Percentiles rank a stretch among this genome's conserved stretches.
Conservation (phyloP, 2,329 filamentous ascomycete genomes). For the Neopestalotiopsis sp. region DNA sequence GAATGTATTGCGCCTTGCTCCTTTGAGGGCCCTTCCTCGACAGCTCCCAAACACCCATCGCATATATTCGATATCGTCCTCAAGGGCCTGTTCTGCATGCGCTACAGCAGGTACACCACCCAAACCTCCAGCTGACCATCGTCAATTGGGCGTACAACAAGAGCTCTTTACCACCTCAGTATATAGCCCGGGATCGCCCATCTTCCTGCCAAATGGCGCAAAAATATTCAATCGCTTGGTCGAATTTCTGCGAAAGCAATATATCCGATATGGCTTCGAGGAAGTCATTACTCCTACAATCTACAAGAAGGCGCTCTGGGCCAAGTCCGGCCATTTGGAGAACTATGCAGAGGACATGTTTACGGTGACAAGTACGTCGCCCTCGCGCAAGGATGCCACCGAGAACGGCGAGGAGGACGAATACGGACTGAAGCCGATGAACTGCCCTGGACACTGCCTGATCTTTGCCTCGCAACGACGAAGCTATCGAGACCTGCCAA, state of each 20-base stretch:
- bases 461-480: conserved; percentile 84
- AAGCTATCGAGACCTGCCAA: conserved; percentile 88
- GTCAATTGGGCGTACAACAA: conserved; percentile 66
- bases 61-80: background rate
- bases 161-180: conserved; percentile 79
- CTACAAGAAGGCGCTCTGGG: conserved; percentile 88
- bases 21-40: background rate
- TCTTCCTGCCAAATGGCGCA: conserved; percentile 82
- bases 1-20: conserved; percentile 1
- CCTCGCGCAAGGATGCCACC: conserved; percentile 39
- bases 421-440: conserved; percentile 90
- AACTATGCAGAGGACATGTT: conserved; percentile 96
- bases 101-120: conserved; percentile 29
- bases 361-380: conserved; percentile 67
- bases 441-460: conserved; percentile 92
- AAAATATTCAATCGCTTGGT: conserved; percentile 84
- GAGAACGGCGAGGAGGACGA: conserved; percentile 36
- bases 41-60: background rate
- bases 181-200: conserved; percentile 84
- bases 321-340: conserved; percentile 83
- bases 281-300: conserved; percentile 91
- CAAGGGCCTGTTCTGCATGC: conserved; percentile 35
- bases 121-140: conserved; percentile 54
- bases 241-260: conserved; percentile 82
- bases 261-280: conserved; percentile 82